A percentile compares a stretch with the other conserved stretches of the same genome.
phyloP scores from a whole-genome alignment of 1,284 basidiomycete species.

The Cutaneotrichosporon sp. region DNA sequence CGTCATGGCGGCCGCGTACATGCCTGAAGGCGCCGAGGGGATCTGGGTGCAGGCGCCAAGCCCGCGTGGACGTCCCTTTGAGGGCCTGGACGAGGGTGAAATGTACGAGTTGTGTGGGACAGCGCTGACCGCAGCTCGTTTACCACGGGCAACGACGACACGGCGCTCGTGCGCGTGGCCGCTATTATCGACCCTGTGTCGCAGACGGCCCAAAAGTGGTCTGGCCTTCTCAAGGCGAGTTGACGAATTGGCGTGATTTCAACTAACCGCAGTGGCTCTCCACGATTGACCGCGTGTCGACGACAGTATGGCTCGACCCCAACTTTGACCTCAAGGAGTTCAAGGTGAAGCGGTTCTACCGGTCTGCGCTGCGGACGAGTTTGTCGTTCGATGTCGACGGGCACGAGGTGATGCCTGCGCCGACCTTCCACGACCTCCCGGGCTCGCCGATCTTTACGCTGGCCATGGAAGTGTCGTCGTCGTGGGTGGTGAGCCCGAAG shows the following conservation, averaged over 20 bases:
- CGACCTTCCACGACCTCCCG: conserved; percentile 52
- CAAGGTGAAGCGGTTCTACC: conserved; percentile 91
- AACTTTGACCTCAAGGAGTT: conserved; percentile 61
- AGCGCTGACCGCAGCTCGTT: conserved; percentile 55
- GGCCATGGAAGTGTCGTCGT: conserved; percentile 77
- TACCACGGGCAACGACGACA: conserved; percentile 60
- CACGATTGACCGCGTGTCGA: conserved; percentile 52
- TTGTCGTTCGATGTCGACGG: conserved; percentile 64
- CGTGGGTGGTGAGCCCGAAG: conserved; percentile 87
- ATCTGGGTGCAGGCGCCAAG: conserved; percentile 59
- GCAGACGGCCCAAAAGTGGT: conserved; percentile 77
- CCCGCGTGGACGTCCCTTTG: conserved; percentile 56
- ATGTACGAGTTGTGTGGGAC: conserved; percentile 53
- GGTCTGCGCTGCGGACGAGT: conserved; percentile 61
- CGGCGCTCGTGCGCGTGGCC: conserved; percentile 66
- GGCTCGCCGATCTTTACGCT: conserved; percentile 76
- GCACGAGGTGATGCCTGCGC: conserved; percentile 47
- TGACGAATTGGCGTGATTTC: background rate
- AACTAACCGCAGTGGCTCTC: conserved; percentile 45
- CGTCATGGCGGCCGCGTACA: conserved; percentile 60
- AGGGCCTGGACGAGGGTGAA: conserved; percentile 56
- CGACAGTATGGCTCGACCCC: conserved; percentile 74
- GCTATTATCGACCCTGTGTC: conserved; percentile 79
- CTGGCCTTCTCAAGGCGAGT: conserved; percentile 65
- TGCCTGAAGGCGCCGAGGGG: conserved; percentile 62